These are phyloP conservation scores for Fusarium irregulare DNA, from an alignment of 2,329 filamentous ascomycete genomes.

Conservation along the genomic window DNA sequence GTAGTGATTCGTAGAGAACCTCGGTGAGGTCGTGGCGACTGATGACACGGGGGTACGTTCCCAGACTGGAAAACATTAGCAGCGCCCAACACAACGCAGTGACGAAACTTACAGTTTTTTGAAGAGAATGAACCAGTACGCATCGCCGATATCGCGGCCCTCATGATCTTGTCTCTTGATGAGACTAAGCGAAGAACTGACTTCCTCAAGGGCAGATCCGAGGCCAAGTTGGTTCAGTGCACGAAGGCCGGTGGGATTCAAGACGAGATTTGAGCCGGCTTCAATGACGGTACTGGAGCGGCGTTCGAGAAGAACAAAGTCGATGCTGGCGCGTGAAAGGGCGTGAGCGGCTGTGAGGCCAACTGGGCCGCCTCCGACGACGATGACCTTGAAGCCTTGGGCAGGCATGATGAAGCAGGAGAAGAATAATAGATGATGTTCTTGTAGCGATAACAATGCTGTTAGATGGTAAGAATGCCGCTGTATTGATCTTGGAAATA, in stretches of 20 bases:
- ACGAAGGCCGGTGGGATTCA: slow-evolving; percentile 46
- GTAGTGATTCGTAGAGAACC: slow-evolving; percentile 48
- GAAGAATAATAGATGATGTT: background rate
- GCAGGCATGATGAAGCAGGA: background rate
- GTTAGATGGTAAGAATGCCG: background rate
- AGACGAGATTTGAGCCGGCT: slow-evolving; percentile 48
- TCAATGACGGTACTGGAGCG: slow-evolving; percentile 45
- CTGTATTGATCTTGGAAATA: background rate
- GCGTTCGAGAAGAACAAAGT: slow-evolving; percentile 55
- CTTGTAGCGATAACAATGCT: background rate
- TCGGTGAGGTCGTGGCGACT: slow-evolving; percentile 52
- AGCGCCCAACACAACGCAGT: accelerated
- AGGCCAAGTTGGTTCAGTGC: slow-evolving; percentile 52
- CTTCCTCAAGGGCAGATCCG: slow-evolving; percentile 31
- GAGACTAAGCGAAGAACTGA: slow-evolving; percentile 39
- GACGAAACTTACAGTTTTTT: slow-evolving; percentile 41
- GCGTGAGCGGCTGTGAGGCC: slow-evolving; percentile 46
- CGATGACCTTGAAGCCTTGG: slow-evolving; percentile 38
- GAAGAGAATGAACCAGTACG: slow-evolving; percentile 36
- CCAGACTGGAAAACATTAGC: slow-evolving; percentile 40
- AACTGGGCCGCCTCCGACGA: slow-evolving; percentile 46
- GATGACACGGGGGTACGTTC: slow-evolving; percentile 45
- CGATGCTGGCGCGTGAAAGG: slow-evolving; percentile 47
- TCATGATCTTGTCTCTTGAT: slow-evolving; percentile 43
- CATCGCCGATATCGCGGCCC: slow-evolving; percentile 44